Evolutionary conservation across 1,139 yeast genomes (phyloP), one percentile per base, ranked within the genome.

Genomic region (Protomyces inouyei): DNA sequence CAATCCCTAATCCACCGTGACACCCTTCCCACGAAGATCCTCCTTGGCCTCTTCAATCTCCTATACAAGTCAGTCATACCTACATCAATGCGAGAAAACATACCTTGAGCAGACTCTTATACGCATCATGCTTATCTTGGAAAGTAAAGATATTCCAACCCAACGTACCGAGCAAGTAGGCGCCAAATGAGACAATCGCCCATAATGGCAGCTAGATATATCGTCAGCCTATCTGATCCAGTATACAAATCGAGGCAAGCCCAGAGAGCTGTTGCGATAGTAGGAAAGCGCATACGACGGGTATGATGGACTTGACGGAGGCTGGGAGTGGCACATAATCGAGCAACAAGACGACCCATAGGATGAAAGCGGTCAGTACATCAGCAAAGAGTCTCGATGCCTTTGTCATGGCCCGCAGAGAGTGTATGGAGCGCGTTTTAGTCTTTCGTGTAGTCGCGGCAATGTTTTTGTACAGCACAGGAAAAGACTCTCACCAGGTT

Each of bases 101-200:
- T 16, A 43, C 77, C 69, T 66, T 76, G 70, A 84, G 78, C 71
- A 87, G 80, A 72, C 86, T 91, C 70, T 79, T 74, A 76, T 86
- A 84, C 74, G 85, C 86, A 64, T 80, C 87, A 70, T 85, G 85
- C 76, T 86, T 87, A 76, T 87, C 90, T 72, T 86, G 85, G 77
- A 87, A 85, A 1, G 90, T 84, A 71, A 80, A 77, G 23, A 87
- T 85, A 64, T 88, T 90, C 80, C 83, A 83, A 51, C 93, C 92
- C 67, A 87, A 79, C 9, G 87, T 82, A 56, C 82, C 86, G 70
- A 87, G 79, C n/a, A 91, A 85, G 72, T 85, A 87, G 23, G 88
- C 78, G 38, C 92, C 92, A 73, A 87, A 86, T 5, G 87, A 72
- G 40, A 87, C 88, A 69, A 87, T 76, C 0, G 78, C 81, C 92